phyloP scores from a whole-genome alignment of 495 filamentous ascomycete species.

The Paragyromitra xinjiangensis region DNA sequence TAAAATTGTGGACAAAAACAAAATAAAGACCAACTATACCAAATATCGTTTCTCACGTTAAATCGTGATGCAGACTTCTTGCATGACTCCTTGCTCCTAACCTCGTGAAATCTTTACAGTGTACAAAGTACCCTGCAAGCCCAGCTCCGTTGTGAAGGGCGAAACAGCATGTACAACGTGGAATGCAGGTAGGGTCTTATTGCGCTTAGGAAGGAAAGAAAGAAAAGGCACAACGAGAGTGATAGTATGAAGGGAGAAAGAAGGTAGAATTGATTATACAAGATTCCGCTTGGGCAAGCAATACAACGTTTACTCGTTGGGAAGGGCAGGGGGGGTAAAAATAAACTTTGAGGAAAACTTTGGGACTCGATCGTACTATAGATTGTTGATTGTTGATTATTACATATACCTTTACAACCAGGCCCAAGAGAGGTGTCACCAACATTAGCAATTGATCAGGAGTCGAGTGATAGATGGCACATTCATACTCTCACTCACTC shows the following conservation, averaged over 20 bases:
- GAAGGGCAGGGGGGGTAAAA: neutral
- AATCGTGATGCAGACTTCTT: constrained; percentile 34
- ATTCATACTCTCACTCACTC: constrained; percentile 16
- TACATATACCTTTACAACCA: neutral
- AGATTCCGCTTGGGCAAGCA: constrained; percentile 19
- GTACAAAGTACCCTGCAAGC: constrained; percentile 40
- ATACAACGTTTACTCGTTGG: constrained; percentile 2
- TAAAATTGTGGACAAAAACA: constrained; percentile 22
- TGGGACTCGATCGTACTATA: neutral
- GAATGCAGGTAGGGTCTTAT: constrained; percentile 41
- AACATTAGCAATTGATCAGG: constrained; percentile 31
- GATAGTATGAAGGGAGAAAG: constrained; percentile 11
- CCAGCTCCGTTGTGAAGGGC: constrained; percentile 46
- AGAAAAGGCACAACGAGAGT: constrained; percentile 15
- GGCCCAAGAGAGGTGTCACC: constrained; percentile 7
- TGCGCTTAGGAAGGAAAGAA: constrained; percentile 24
- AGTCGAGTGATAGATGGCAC: constrained; percentile 22
- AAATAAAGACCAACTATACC: constrained; percentile 42
- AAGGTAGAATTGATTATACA: neutral
- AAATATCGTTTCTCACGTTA: constrained; percentile 30
- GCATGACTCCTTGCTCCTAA: constrained; percentile 46
- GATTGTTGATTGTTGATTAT: neutral
- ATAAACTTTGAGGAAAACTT: neutral
- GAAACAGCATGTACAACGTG: constrained; percentile 51
- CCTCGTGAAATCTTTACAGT: constrained; percentile 32